A percentile compares a stretch with the other conserved stretches of the same genome.
phyloP scores from a whole-genome alignment of 208 protist genomes.

The Naegleria lovaniensis region DNA sequence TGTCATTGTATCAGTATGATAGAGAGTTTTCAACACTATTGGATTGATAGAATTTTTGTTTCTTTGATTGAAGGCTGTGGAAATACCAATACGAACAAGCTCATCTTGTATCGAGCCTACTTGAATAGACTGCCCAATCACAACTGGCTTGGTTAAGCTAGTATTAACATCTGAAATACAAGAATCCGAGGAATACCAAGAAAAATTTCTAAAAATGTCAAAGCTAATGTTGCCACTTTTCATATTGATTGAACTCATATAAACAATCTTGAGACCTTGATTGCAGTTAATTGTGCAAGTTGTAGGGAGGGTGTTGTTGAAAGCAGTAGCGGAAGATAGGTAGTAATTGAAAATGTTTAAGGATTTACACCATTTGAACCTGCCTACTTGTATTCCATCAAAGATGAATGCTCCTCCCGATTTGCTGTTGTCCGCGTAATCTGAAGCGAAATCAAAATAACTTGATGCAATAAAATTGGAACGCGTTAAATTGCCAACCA shows the following conservation, averaged over 20 bases:
- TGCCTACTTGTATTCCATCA: not conserved
- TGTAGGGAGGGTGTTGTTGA: too few relatives aligned
- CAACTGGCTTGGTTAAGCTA: not conserved
- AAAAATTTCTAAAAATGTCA: not conserved
- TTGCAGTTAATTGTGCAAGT: not conserved
- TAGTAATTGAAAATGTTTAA: not conserved
- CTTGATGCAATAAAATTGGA: not conserved
- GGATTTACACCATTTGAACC: not conserved
- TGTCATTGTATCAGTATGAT: not conserved
- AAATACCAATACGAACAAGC: not conserved
- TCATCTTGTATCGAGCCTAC: not conserved
- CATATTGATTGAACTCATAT: not conserved
- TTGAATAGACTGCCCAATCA: not conserved
- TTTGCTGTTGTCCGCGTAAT: not conserved
- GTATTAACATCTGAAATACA: not conserved
- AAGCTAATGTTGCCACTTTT: not conserved
- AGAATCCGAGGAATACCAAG: not conserved
- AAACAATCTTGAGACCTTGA: not conserved
- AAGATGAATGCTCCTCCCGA: not conserved
- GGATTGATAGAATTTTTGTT: not conserved
- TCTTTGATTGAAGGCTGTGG: not conserved
- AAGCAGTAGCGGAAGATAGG: too few relatives aligned
- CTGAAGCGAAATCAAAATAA: not conserved
- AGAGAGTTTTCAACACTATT: not conserved
- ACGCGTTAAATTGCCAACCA: not conserved